These are phyloP conservation scores for Cercophora scortea DNA, from an alignment of 495 filamentous ascomycete genomes.

Conservation along the genomic window DNA sequence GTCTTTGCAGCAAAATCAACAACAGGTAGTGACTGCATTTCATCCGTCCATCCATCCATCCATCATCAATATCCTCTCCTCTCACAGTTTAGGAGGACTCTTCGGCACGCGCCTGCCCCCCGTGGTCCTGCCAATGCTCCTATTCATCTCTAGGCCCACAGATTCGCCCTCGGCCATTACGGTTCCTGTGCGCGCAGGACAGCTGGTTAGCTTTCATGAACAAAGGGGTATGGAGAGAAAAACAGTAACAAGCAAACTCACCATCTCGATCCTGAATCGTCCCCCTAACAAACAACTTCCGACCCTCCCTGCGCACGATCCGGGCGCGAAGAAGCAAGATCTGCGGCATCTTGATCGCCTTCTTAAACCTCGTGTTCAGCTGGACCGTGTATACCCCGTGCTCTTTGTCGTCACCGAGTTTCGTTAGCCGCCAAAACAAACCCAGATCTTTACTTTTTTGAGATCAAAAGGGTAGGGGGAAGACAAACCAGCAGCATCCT, in stretches of 20 bases:
- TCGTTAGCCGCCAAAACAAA: background rate
- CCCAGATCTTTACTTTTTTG: no score
- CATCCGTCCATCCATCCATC: no score
- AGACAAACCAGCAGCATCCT: no score
- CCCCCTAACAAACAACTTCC: conserved; percentile 14
- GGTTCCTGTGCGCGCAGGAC: no score
- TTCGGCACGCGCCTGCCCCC: no score
- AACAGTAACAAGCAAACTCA: background rate
- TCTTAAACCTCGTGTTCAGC: conserved; percentile 10
- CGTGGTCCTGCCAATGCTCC: conserved; percentile 5
- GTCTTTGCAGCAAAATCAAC: no score
- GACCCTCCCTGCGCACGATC: conserved; percentile 11
- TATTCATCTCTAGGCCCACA: conserved; percentile 4
- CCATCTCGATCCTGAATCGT: conserved; percentile 17
- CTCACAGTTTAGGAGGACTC: no score
- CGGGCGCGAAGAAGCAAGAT: conserved; percentile 11
- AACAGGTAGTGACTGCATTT: no score
- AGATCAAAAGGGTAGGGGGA: no score
- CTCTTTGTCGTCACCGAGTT: no score
- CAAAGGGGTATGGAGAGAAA: background rate
- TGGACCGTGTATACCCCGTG: conserved; percentile 13
- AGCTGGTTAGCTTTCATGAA: background rate
- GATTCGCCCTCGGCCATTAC: conserved; percentile 13
- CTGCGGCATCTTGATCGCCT: conserved; percentile 10
- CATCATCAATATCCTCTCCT: no score